Evolutionary conservation across 148 eudicot genomes (phyloP).

Genomic region (Diospyros kaki): DNA sequence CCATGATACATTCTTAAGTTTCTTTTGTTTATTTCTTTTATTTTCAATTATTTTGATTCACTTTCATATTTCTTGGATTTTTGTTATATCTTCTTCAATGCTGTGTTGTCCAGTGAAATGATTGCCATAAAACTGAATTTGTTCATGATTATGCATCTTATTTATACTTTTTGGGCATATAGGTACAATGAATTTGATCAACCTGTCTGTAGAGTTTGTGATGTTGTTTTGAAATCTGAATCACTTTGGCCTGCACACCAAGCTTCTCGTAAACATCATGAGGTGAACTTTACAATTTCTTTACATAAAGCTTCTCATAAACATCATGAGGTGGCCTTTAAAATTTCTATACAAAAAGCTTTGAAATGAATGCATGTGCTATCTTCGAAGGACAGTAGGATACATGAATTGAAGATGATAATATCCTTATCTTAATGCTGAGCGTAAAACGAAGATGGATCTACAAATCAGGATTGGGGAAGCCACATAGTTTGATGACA

Average conservation of each 20-base stretch:
- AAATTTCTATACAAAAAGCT: conserved; percentile 54
- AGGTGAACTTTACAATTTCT: conserved; percentile 43
- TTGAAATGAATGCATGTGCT: conserved; percentile 8
- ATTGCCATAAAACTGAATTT: background rate
- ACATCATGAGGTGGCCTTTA: conserved; percentile 72
- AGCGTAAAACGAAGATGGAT: background rate
- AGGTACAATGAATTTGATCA: conserved; percentile 88
- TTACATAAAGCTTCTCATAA: conserved; percentile 84
- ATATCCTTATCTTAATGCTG: background rate
- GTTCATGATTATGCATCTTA: background rate
- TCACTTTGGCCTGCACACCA: conserved; percentile 81
- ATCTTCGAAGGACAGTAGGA: background rate
- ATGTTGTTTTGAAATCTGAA: conserved; percentile 72
- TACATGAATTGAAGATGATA: background rate
- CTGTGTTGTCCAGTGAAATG: background rate
- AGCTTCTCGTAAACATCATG: conserved; percentile 86
- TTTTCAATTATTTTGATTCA: background rate
- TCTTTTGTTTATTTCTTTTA: background rate
- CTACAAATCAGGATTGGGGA: background rate
- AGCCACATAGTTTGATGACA: background rate
- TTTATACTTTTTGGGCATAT: conserved; percentile 16
- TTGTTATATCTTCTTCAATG: background rate
- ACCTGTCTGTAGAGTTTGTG: conserved; percentile 89
- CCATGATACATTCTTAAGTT: background rate
- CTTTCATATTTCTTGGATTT: background rate